Conservation (phyloP, 2,329 filamentous ascomycete species). For the Fusarium oligoseptatum region DNA sequence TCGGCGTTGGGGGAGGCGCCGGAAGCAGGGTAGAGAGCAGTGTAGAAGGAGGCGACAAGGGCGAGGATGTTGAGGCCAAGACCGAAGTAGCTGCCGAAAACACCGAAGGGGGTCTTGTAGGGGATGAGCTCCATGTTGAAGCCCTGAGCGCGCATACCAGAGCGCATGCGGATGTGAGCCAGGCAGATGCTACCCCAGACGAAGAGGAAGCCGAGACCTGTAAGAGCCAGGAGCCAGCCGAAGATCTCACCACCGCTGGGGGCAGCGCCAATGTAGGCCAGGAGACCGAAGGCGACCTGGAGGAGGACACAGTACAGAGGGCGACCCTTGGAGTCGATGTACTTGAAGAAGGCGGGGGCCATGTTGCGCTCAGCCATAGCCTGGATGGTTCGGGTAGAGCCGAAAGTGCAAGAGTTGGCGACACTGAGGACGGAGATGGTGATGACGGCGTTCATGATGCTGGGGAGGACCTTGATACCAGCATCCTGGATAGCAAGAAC, state of each 20-base stretch:
- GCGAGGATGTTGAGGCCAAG: conserved; percentile 81
- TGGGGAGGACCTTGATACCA: conserved; percentile 83
- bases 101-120: conserved; percentile 83
- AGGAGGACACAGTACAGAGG: conserved; percentile 80
- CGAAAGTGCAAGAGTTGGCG: conserved; percentile 92
- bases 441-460: conserved; percentile 93
- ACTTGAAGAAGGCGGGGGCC: conserved; percentile 81
- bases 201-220: conserved; percentile 81
- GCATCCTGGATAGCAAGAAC: conserved; percentile 92
- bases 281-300: conserved; percentile 76
- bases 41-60: conserved; percentile 90
- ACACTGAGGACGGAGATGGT: conserved; percentile 91
- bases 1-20: conserved; percentile 78
- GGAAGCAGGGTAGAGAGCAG: conserved; percentile 50
- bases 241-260: conserved; percentile 74
- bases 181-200: conserved; percentile 89
- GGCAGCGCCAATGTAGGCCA: conserved; percentile 82
- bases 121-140: conserved; percentile 80
- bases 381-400: conserved; percentile 89
- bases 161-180: conserved; percentile 90
- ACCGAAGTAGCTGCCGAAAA: conserved; percentile 86
- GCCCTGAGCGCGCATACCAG: conserved; percentile 77
- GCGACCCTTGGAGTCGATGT: conserved; percentile 86
- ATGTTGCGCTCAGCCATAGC: conserved; percentile 90
- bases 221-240: conserved; percentile 83